phyloP scores from a whole-genome alignment of 805 yeast genomes.

The Scheffersomyces amazonensis region DNA sequence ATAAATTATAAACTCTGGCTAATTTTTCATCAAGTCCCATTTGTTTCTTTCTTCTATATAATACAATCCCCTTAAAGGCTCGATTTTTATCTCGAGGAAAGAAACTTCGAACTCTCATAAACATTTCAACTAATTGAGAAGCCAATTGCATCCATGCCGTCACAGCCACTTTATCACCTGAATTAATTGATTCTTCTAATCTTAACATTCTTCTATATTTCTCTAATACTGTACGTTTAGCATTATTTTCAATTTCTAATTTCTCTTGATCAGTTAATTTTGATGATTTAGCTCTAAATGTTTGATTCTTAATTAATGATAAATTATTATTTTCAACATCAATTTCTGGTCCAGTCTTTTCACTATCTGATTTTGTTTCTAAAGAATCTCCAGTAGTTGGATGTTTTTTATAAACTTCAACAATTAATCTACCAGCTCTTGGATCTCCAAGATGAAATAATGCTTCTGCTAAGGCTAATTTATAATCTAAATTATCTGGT shows the following conservation, averaged over 20 bases:
- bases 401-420: conserved; percentile 44
- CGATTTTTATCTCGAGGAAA: conserved; percentile 75
- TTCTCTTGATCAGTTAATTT: conserved; percentile 45
- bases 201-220: conserved; percentile 54
- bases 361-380: not conserved
- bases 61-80: conserved; percentile 63
- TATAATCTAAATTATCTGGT: conserved; percentile 67
- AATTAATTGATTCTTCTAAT: conserved; percentile 34
- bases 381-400: conserved; percentile 1
- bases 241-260: conserved; percentile 53
- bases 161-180: conserved; percentile 55
- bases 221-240: conserved; percentile 55
- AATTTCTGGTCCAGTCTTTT: not conserved
- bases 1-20: conserved; percentile 62
- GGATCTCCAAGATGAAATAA: conserved; percentile 65
- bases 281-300: conserved; percentile 6
- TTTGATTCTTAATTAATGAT: conserved; percentile 15
- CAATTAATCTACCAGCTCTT: conserved; percentile 51
- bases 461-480: conserved; percentile 79
- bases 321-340: conserved; percentile 1
- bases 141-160: conserved; percentile 83
- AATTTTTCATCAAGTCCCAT: conserved; percentile 72
- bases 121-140: conserved; percentile 77
- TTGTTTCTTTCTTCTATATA: conserved; percentile 57
- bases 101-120: conserved; percentile 72